These are phyloP conservation scores for Hagleromyces aurorensis DNA, from an alignment of 805 yeast species.

Conservation along the genomic window DNA sequence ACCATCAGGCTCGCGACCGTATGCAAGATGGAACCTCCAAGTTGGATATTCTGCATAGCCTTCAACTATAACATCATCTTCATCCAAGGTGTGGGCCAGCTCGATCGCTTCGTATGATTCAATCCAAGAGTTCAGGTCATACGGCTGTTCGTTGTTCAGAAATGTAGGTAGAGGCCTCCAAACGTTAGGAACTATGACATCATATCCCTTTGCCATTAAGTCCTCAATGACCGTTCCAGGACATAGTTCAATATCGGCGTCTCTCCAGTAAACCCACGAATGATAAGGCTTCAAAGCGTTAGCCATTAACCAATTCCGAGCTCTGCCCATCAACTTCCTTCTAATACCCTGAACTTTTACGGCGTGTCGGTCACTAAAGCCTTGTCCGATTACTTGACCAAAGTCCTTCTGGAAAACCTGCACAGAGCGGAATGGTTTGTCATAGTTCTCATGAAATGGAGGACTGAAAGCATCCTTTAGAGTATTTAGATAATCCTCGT, in stretches of 20 bases:
- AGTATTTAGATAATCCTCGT: conserved; percentile 47
- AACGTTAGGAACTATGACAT: conserved; percentile 77
- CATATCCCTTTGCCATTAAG: conserved; percentile 61
- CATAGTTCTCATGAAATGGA: conserved; percentile 57
- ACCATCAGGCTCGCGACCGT: conserved; percentile 55
- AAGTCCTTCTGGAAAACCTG: conserved; percentile 77
- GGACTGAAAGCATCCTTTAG: conserved; percentile 54
- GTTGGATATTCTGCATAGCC: conserved; percentile 85
- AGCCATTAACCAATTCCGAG: conserved; percentile 75
- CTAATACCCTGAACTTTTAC: conserved; percentile 81
- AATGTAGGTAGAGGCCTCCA: conserved; percentile 97
- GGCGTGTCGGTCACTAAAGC: conserved; percentile 75
- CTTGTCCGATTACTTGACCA: conserved; percentile 80
- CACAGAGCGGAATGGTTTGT: conserved; percentile 66
- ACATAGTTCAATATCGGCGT: conserved; percentile 75
- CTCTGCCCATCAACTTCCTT: conserved; percentile 78
- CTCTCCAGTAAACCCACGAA: conserved; percentile 91
- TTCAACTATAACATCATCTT: conserved; percentile 82
- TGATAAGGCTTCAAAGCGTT: conserved; percentile 73
- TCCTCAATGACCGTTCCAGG: conserved; percentile 70
- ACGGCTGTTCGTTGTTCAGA: conserved; percentile 76
- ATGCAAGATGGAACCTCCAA: conserved; percentile 76
- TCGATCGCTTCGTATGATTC: conserved; percentile 74
- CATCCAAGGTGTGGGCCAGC: conserved; percentile 54
- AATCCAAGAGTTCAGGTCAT: conserved; percentile 94